A percentile compares a stretch with the other conserved stretches of the same genome.
phyloP scores from a whole-genome alignment of 129 eudicot genomes.

The Flaveria linearis region DNA sequence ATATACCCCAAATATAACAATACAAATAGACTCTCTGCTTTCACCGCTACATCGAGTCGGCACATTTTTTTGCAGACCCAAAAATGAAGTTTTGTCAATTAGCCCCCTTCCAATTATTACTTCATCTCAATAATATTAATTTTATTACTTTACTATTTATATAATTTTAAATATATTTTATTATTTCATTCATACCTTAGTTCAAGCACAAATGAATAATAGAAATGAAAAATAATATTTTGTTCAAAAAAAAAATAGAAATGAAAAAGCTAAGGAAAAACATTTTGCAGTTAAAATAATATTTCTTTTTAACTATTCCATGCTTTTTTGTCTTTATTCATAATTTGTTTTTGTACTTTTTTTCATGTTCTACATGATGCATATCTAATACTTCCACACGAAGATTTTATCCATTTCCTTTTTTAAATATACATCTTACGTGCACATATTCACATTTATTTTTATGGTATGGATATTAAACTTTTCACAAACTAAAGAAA shows the following conservation, averaged over 20 bases:
- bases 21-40: not conserved
- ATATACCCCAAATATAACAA: not conserved
- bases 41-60: not conserved
- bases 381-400: slow-evolving; percentile 25
- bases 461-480: not conserved
- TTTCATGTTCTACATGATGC: slow-evolving; percentile 12
- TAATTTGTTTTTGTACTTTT: slow-evolving; percentile 17
- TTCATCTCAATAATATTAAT: not conserved
- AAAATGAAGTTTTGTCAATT: not conserved
- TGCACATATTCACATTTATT: not conserved
- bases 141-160: not conserved
- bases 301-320: not conserved
- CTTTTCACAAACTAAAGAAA: not conserved
- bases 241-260: too few species aligned
- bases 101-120: not conserved
- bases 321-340: slow-evolving; percentile 8
- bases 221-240: too few species aligned
- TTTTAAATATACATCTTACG: not conserved
- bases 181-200: not conserved
- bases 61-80: not conserved
- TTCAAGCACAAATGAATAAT: too few species aligned
- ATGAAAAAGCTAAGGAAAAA: too few species aligned
- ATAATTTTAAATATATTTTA: not conserved
- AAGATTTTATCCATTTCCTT: slow-evolving; percentile 18
- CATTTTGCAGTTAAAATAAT: not conserved